Percentiles rank a stretch among this genome's conserved stretches.
These are phyloP conservation scores for Chamaenerion angustifolium DNA, from an alignment of 345 rosid genomes.

Conservation along the genomic window DNA sequence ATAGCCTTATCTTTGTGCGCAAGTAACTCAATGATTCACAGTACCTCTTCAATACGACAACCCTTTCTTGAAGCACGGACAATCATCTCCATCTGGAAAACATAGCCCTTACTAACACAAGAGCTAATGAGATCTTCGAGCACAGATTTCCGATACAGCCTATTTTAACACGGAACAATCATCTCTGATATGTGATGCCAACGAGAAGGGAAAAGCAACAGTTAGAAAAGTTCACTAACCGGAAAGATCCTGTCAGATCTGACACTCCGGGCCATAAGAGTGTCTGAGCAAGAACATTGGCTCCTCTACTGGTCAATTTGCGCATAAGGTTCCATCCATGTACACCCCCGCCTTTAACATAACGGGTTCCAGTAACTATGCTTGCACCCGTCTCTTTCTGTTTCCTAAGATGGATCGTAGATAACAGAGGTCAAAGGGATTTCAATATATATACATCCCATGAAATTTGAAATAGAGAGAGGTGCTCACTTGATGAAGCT, in stretches of 20 bases:
- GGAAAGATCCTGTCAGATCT: constrained; percentile 89
- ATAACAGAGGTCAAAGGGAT: constrained; percentile 6
- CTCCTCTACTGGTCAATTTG: constrained; percentile 94
- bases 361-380: constrained; percentile 89
- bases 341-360: constrained; percentile 79
- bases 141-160: constrained; percentile 71
- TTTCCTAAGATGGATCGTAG: constrained; percentile 35
- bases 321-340: constrained; percentile 99
- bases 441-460: not conserved
- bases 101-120: constrained; percentile 88
- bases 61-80: constrained; percentile 90
- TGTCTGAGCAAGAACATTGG: constrained; percentile 94
- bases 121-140: constrained; percentile 76
- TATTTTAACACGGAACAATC: constrained; percentile 10
- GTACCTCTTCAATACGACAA: constrained; percentile 86
- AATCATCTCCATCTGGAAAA: constrained; percentile 99
- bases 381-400: constrained; percentile 82
- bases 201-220: not conserved
- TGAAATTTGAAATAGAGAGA: not conserved
- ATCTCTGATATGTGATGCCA: constrained; percentile 2
- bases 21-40: constrained; percentile 3
- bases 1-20: too few species aligned
- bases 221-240: constrained; percentile 24
- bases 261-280: constrained; percentile 97
- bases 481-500: constrained; percentile 76